These are phyloP conservation scores for Dioscorea dumetorum DNA, from an alignment of 106 monocot genomes.

Conservation along the genomic window DNA sequence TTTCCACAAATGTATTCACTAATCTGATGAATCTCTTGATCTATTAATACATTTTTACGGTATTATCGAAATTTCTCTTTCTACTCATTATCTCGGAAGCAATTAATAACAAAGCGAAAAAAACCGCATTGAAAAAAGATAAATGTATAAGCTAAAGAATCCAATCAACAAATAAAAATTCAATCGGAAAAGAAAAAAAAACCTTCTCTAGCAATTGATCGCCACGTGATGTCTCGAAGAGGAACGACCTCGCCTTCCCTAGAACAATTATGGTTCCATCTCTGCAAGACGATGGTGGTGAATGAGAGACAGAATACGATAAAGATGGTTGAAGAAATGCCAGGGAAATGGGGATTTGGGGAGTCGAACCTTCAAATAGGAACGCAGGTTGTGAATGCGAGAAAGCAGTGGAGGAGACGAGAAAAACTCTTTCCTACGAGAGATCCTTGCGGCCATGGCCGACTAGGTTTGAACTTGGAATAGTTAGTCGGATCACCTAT, in stretches of 20 bases:
- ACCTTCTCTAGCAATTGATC: neutral
- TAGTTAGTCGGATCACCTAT: too few species aligned
- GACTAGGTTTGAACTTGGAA: too few species aligned
- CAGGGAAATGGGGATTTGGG: neutral
- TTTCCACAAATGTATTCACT: neutral
- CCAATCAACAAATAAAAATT: slow-evolving; percentile 10
- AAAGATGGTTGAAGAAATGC: slow-evolving; percentile 39
- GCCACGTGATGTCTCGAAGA: neutral
- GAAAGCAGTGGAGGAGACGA: slow-evolving; percentile 7
- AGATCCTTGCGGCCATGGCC: slow-evolving; percentile 14
- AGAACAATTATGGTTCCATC: slow-evolving; percentile 18
- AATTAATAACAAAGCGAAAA: neutral
- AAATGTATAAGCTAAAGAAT: neutral
- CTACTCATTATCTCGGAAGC: neutral
- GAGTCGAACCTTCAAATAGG: slow-evolving; percentile 21
- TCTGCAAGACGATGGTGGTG: slow-evolving; percentile 3
- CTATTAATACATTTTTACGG: too few species aligned
- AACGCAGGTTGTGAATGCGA: slow-evolving; percentile 9
- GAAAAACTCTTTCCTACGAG: slow-evolving; percentile 7
- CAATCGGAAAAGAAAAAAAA: neutral
- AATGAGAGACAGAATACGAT: neutral
- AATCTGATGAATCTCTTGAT: neutral
- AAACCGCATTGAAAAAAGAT: neutral
- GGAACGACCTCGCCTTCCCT: slow-evolving; percentile 3
- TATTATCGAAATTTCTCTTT: too few species aligned